Percentiles rank a stretch among this genome's conserved stretches.
Evolutionary conservation across 2,329 filamentous ascomycete genomes (phyloP).

Genomic region (Diaporthe sp.): DNA sequence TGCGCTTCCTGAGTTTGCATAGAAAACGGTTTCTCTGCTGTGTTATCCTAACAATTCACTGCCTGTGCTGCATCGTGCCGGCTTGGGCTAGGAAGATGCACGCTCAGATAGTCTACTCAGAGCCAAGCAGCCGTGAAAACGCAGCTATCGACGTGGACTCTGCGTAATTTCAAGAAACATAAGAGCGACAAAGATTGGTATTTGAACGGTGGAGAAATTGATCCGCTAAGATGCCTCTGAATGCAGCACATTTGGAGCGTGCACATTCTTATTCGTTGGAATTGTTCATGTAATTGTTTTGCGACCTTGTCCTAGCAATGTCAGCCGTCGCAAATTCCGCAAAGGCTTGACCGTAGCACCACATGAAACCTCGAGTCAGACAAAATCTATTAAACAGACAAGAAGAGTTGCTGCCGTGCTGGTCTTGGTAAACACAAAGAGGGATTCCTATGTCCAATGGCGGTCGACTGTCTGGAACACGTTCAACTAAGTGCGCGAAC

Average conservation of each 20-base stretch:
- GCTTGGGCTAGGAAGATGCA: background rate
- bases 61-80: background rate
- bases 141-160: background rate
- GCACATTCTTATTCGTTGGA: background rate
- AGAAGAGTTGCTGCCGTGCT: background rate
- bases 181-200: too few relatives aligned
- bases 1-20: background rate
- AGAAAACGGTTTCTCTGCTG: background rate
- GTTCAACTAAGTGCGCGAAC: conserved; percentile 4
- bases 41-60: background rate
- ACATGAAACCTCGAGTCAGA: background rate
- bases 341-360: background rate
- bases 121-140: background rate
- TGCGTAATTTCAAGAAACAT: too few relatives aligned
- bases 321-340: background rate
- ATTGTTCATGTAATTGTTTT: background rate
- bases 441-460: background rate
- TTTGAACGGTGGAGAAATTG: background rate
- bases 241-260: background rate
- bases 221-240: too few relatives aligned
- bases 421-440: background rate
- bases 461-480: conserved; percentile 1
- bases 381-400: background rate
- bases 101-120: too few relatives aligned
- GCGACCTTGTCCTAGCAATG: background rate